Base-by-base conservation (phyloP, 2,329 filamentous ascomycete genomes). In the Huntiella decipiens region DNA sequence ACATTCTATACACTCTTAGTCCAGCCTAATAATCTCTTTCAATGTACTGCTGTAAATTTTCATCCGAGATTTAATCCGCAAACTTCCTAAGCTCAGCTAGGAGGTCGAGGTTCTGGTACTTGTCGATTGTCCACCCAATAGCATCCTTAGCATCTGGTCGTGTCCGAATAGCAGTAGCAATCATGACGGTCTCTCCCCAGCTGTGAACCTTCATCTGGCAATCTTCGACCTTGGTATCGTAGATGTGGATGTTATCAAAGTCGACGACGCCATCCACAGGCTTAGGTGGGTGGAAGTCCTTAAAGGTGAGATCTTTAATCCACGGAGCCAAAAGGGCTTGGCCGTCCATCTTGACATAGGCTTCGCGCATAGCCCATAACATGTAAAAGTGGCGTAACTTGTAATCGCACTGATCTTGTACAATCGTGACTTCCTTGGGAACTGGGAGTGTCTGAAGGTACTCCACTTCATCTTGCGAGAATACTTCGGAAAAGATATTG, bases 271-370 rank as follows among this genome's bases (percentile, higher is more conserved):
- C 44, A 12, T 28, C 39, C 17, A 56, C 57, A 6, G 60, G 58
- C 45, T 47, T 51, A 3, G 78, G 77, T 42, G 77, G 70, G 43
- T 66, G 63, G 44, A 83, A 79, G 42, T 67, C 63, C 48, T 67
- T 64, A 56, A 88, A 83, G 54, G 86, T 78, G 6, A 87, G 63
- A 43, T 80, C 71, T 43, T 64, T 64, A 42, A 88, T 65, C 82
- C 82, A 88, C 3, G 66, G 65, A 0, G 82, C 82, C 6, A 86
- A 65, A 48, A 88, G 65, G 0, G 80, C 82, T 54, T 87, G 80
- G 19, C 82, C 82, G 28, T 80, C 82, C 63, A 88, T 76, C 70
- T 87, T 88, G 60, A 87, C 77, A 57, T 83, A 87, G 1, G 81
- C 77, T 62, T 88, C 82, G 54, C 83, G 77, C 58, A 84, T 69